Conservation (phyloP, 2,329 filamentous ascomycete species). For the Purpureocillium lavendulum region DNA sequence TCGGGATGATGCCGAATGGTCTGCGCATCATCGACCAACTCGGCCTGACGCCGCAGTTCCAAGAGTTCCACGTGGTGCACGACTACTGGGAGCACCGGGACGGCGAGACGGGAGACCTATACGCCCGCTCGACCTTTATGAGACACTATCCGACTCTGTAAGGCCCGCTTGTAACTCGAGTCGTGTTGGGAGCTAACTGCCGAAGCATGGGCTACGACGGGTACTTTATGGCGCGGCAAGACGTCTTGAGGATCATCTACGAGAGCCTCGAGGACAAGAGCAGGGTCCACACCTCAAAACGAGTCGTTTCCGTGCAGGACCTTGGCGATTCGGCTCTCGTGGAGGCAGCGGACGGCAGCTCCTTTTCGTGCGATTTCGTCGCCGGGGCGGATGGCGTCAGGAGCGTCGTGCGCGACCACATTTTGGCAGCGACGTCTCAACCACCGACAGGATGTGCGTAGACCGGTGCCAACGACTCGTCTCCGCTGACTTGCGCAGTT, state of each 20-base stretch:
- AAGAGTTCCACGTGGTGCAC: neutral
- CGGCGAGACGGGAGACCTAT: neutral
- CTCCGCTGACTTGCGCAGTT: too few species aligned
- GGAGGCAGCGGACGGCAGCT: neutral
- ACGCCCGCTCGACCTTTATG: neutral
- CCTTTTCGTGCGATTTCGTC: neutral
- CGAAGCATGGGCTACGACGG: neutral
- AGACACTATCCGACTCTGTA: neutral
- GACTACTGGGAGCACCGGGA: neutral
- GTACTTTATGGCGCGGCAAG: neutral
- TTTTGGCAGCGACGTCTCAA: neutral
- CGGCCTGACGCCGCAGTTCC: neutral
- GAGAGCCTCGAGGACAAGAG: neutral
- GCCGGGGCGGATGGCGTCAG: neutral
- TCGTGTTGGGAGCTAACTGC: too few species aligned
- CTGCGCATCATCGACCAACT: slow-evolving; percentile 40
- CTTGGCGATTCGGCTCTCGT: neutral
- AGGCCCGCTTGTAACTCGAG: too few species aligned
- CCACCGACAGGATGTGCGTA: too few species aligned
- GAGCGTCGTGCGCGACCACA: neutral
- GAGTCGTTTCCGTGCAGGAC: neutral
- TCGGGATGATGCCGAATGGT: slow-evolving; percentile 35
- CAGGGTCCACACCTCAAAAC: neutral
- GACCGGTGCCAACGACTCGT: too few species aligned
- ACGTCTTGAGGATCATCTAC: neutral